These are phyloP conservation scores for Graphiopsis chlorocephala DNA, from an alignment of 2,329 filamentous ascomycete species.

Conservation along the genomic window DNA sequence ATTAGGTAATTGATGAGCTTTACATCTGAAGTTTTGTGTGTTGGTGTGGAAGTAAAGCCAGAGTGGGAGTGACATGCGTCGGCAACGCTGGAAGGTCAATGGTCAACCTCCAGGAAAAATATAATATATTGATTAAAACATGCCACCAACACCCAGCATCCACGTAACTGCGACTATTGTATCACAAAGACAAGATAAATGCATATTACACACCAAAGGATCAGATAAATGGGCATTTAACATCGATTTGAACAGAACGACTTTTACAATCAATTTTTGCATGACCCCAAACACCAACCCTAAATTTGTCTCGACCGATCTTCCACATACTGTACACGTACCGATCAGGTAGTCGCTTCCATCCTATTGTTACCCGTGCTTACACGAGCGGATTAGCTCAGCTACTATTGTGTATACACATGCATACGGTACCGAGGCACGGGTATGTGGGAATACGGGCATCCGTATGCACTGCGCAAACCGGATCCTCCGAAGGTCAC, in stretches of 20 bases:
- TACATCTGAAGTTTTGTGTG: neutral
- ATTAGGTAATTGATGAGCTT: accelerated
- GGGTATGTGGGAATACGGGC: neutral
- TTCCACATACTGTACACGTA: neutral
- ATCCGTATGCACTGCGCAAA: neutral
- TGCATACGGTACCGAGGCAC: neutral
- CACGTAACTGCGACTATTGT: neutral
- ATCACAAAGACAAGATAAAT: neutral
- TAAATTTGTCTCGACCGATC: neutral
- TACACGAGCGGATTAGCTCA: neutral
- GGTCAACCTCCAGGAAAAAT: neutral
- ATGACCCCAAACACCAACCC: neutral
- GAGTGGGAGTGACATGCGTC: neutral
- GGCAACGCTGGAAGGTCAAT: neutral
- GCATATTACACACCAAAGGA: accelerated
- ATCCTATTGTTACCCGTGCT: neutral
- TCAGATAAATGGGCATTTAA: neutral
- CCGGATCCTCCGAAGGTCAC: neutral
- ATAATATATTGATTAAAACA: neutral
- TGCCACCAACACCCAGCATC: neutral
- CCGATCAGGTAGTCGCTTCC: neutral
- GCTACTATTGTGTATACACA: neutral
- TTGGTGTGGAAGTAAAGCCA: neutral
- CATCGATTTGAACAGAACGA: neutral
- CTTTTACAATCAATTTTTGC: neutral